Evolutionary conservation across 2,329 filamentous ascomycete species (phyloP), one percentile per base, ranked within the genome.

Genomic region (Diaporthe vaccinii): DNA sequence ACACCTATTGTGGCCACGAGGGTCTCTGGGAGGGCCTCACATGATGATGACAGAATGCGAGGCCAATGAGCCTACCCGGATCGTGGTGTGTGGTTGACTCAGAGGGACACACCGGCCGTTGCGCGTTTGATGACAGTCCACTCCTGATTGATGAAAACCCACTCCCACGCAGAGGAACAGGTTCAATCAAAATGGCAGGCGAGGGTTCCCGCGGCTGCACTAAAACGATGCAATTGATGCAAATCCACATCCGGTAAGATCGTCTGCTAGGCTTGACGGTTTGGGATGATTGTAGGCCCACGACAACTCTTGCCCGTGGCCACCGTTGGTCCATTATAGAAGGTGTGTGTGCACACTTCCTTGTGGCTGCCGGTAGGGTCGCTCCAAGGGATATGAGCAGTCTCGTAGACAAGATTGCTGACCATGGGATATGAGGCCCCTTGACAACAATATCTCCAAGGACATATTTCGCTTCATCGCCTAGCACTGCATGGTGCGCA

Each of bases 21-120:
- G 39, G 36, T 68, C 49, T 57, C 49, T 70, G 53, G 57, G 31
- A 53, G 17, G 57, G 68, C 68, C 75, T 79, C 79, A 80, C 79
- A 80, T 80, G 79, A 80, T 77, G 46, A 68, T 49, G 72, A 74
- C n/a, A 31, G 71, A 61, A 77, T 79, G 78, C 78, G 78, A 76
- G 76, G 39, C 70, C 74, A 75, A 76, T 72, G 74, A 67, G 53
- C 22, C 65, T 70, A 65, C 46, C 57, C 72, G 58, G n/a, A 70
- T 46, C 17, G 44, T 74, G 31, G 59, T 78, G 76, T 74, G 69
- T 78, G 78, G 78, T 72, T 77, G 75, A 73, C 51, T 69, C 68
- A 69, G 55, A 34, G 28, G 62, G 28, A 68, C 36, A 72, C 62
- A 75, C 53, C 61, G 55, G 36, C 61, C 34, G 69, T 71, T 62